Evolutionary conservation across 1,284 basidiomycete genomes (phyloP), one percentile per base, ranked within the genome.

Genomic region (Ceratobasidium papillatum): DNA sequence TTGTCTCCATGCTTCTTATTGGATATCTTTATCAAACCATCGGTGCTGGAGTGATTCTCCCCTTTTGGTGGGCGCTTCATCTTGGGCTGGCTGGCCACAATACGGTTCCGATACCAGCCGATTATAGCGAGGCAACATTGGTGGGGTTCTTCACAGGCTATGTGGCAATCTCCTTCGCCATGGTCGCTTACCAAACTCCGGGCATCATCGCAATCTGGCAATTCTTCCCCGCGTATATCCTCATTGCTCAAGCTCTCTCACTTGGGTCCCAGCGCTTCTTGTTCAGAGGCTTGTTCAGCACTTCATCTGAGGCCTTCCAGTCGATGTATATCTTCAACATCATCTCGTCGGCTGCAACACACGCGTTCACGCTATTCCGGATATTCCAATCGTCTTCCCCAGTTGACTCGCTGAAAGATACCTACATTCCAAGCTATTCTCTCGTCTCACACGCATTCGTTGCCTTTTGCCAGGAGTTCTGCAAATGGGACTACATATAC

Each of bases 21-120:
- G 65, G 65, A 43, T 36, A 27, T 19, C 36, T 69, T 12, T 56
- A 69, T 43, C 65, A 69, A 38, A 54, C 14, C 22, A 56, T 56
- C 19, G 32, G 36, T 22, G 65, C 51, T 36, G 65, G 51, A 22
- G 51, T 56, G 19, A 56, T 69, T 27, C 52, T 69, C 2, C 65
- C 65, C 14, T 38, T 69, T 41, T 69, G 65, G 65, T 69, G 65
- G 65, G 52, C 65, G 22, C 34, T 41, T 22, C 34, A 43, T 34
- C 36, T 69, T 1, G 22, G 38, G 36, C 9, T 58, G 3, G 38
- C 51, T 52, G 65, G 52, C 12, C 36, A 27, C n/a, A 25, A 43
- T 3, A 58, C 51, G 5, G 30, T 19, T 3, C 45, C 51, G n/a
- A 51, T 69, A 11, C 65, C n/a, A 17, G 34, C 65, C 7, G 34